Conservation (phyloP, 495 filamentous ascomycete genomes). For the Tetracladium marchalianum region DNA sequence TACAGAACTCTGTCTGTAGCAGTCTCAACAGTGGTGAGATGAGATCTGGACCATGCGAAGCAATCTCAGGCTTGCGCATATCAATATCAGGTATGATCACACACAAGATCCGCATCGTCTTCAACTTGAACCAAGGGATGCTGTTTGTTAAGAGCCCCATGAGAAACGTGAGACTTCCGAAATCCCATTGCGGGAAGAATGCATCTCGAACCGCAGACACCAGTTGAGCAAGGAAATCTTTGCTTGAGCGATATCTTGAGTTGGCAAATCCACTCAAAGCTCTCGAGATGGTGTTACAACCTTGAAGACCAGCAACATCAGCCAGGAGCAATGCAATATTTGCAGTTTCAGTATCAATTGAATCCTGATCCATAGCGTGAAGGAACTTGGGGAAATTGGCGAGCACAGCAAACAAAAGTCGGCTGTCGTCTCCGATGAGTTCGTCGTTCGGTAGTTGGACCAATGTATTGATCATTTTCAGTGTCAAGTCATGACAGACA, state of each 20-base stretch:
- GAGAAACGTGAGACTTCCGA: slow-evolving; percentile 75
- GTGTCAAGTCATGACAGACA: slow-evolving; percentile 60
- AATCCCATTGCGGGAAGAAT: slow-evolving; percentile 78
- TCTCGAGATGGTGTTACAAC: slow-evolving; percentile 41
- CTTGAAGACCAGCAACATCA: slow-evolving; percentile 61
- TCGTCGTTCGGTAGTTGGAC: slow-evolving; percentile 69
- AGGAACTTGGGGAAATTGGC: slow-evolving; percentile 89
- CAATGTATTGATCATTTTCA: slow-evolving; percentile 69
- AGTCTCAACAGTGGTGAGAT: slow-evolving; percentile 88
- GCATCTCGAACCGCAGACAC: slow-evolving; percentile 65
- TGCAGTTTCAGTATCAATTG: slow-evolving; percentile 41
- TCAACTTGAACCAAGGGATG: slow-evolving; percentile 78
- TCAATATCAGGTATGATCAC: slow-evolving; percentile 84
- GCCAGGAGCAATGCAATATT: slow-evolving; percentile 60
- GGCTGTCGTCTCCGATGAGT: slow-evolving; percentile 70
- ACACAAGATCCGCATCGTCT: slow-evolving; percentile 83
- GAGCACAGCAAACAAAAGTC: slow-evolving; percentile 73
- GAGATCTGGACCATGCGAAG: slow-evolving; percentile 84
- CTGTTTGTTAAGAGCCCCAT: slow-evolving; percentile 88
- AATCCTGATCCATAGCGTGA: slow-evolving; percentile 59
- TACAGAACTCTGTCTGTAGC: slow-evolving; percentile 86
- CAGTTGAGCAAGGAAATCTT: slow-evolving; percentile 69
- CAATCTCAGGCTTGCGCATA: slow-evolving; percentile 84
- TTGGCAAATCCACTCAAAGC: slow-evolving; percentile 62
- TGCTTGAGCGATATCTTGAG: slow-evolving; percentile 54